Conservation (phyloP, 208 protist species). For the Acanthamoeba healyi region DNA sequence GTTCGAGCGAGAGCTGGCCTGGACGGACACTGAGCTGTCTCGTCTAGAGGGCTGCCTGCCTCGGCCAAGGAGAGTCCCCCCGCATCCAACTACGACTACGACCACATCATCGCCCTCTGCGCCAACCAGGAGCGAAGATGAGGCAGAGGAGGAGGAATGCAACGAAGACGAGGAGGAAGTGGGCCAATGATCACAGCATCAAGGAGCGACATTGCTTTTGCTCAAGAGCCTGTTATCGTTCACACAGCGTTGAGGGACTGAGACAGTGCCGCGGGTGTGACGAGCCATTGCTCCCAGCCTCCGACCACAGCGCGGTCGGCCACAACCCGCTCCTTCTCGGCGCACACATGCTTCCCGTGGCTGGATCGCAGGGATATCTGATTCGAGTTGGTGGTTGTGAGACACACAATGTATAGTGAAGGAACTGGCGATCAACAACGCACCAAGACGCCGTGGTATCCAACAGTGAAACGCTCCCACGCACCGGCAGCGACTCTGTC, state of each 20-base stretch:
- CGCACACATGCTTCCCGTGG: conserved; percentile 48
- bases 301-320: neutral
- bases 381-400: neutral
- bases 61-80: neutral
- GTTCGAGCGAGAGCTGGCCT: conserved; percentile 8
- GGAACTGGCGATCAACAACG: neutral
- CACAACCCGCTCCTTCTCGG: neutral
- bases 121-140: neutral
- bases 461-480: neutral
- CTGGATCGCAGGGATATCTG: neutral
- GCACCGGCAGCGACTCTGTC: neutral
- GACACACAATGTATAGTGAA: neutral
- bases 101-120: too few species aligned
- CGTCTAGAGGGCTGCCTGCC: neutral
- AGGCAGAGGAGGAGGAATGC: neutral
- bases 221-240: too few species aligned
- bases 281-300: neutral
- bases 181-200: too few species aligned
- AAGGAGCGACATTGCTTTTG: too few species aligned
- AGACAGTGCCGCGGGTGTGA: neutral
- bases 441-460: neutral
- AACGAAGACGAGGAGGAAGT: neutral
- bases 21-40: neutral
- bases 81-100: too few species aligned
- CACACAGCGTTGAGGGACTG: too few species aligned